These are phyloP conservation scores for Artemisia tridentata DNA, from an alignment of 129 eudicot species.

Conservation along the genomic window DNA sequence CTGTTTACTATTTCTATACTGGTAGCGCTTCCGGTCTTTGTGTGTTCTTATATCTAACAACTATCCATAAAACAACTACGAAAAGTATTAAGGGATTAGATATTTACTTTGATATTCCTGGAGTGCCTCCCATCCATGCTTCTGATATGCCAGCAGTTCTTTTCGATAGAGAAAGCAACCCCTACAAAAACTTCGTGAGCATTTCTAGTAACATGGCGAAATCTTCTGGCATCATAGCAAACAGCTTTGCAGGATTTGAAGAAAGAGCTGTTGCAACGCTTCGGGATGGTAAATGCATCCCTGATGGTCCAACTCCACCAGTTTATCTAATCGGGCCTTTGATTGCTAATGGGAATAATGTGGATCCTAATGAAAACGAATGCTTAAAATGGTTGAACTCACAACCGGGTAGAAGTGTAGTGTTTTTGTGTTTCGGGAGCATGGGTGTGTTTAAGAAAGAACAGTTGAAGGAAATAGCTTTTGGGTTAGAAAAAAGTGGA, in stretches of 20 bases:
- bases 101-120: constrained; percentile 31
- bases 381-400: background rate
- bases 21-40: constrained; percentile 38
- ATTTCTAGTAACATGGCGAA: constrained; percentile 36
- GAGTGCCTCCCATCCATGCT: constrained; percentile 39
- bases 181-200: constrained; percentile 30
- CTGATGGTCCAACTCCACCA: constrained; percentile 1
- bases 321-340: background rate
- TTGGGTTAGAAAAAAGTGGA: constrained; percentile 34
- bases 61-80: constrained; percentile 20
- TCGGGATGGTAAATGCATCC: constrained; percentile 35
- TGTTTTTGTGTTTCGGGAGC: background rate
- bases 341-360: background rate
- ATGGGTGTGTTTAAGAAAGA: constrained; percentile 18
- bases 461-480: constrained; percentile 36
- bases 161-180: constrained; percentile 15
- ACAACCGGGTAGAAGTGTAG: background rate
- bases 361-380: background rate
- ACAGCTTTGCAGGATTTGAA: constrained; percentile 9
- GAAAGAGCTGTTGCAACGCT: constrained; percentile 4
- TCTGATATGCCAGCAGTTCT: constrained; percentile 18
- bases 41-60: constrained; percentile 30
- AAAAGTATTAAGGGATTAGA: background rate
- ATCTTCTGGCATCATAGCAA: constrained; percentile 1
- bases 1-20: constrained; percentile 49